Evolutionary conservation across 2,329 filamentous ascomycete species (phyloP).

Genomic region (Claviceps sp.): DNA sequence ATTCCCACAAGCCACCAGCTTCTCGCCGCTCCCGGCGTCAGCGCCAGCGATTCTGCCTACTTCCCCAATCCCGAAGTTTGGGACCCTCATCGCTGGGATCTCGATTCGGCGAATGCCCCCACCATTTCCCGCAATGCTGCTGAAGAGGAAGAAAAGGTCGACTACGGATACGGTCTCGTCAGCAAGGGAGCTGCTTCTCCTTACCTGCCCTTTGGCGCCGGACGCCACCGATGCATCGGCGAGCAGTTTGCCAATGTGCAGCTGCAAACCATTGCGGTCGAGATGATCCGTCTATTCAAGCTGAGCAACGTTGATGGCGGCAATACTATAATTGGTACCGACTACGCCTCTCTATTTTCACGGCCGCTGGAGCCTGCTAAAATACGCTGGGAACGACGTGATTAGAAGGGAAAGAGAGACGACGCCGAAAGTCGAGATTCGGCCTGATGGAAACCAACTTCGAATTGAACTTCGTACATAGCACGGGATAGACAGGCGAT

Average conservation of each 20-base stretch:
- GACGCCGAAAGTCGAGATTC: background rate
- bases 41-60: conserved; percentile 54
- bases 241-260: conserved; percentile 95
- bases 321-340: conserved; percentile 52
- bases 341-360: conserved; percentile 60
- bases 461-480: background rate
- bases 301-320: conserved; percentile 63
- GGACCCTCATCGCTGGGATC: conserved; percentile 87
- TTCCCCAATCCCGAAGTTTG: conserved; percentile 75
- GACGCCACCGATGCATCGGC: conserved; percentile 86
- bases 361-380: conserved; percentile 57
- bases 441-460: background rate
- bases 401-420: conserved; percentile 15
- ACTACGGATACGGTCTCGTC: conserved; percentile 88
- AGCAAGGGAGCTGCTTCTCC: conserved; percentile 82
- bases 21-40: conserved; percentile 74
- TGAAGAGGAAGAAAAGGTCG: conserved; percentile 61
- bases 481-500: conserved; percentile 1
- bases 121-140: conserved; percentile 26
- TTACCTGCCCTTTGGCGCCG: conserved; percentile 88
- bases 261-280: conserved; percentile 70
- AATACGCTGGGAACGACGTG: conserved; percentile 62
- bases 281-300: conserved; percentile 66
- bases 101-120: conserved; percentile 42
- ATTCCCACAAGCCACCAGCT: conserved; percentile 71